Percentiles rank a stretch among this genome's conserved stretches.
Conservation (phyloP, 1,284 basidiomycete species). For the Cystobasidiaceae sp. region DNA sequence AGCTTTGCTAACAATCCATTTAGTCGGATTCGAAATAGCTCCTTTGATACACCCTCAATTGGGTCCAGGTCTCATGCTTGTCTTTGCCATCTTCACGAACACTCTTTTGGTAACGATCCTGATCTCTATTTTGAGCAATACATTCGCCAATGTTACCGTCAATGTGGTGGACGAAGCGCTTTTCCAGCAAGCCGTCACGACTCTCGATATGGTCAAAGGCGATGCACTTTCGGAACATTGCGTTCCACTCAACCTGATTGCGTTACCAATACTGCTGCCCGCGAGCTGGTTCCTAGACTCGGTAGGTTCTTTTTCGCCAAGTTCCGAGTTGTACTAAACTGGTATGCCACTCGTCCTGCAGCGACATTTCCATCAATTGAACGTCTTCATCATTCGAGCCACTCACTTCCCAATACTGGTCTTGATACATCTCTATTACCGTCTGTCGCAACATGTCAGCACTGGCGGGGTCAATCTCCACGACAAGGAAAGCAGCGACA, state of each 20-base stretch:
- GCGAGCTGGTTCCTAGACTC: conserved; percentile 24
- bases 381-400: conserved; percentile 35
- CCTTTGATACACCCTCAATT: conserved; percentile 33
- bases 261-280: conserved; percentile 34
- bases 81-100: conserved; percentile 33
- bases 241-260: conserved; percentile 37
- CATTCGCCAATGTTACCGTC: conserved; percentile 36
- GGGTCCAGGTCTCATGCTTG: conserved; percentile 36
- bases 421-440: conserved; percentile 13
- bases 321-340: background rate
- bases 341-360: no score
- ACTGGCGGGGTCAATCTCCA: background rate
- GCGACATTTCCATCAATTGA: conserved; percentile 33
- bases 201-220: conserved; percentile 41
- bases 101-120: conserved; percentile 39
- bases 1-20: background rate
- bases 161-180: conserved; percentile 37
- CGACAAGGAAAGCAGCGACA: background rate
- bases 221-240: conserved; percentile 38
- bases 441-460: background rate
- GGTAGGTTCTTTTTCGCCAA: conserved; percentile 21
- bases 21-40: conserved; percentile 41
- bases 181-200: conserved; percentile 38
- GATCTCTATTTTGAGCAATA: conserved; percentile 40
- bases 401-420: conserved; percentile 34